Evolutionary conservation across 1,284 basidiomycete species (phyloP).

Genomic region (Tilletia caries): DNA sequence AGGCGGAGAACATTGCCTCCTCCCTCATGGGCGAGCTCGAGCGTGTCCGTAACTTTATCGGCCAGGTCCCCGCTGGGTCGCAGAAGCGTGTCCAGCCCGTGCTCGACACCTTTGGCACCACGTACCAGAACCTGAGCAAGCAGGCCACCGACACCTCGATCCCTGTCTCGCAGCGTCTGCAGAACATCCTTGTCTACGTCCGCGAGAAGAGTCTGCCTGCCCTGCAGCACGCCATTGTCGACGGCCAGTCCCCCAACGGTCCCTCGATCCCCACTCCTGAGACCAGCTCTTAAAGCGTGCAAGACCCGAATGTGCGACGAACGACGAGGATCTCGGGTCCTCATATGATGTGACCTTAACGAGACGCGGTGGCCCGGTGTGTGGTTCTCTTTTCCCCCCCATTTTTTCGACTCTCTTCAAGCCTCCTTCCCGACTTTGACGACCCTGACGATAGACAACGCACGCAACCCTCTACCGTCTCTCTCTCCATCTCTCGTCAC

Average conservation of each 20-base stretch:
- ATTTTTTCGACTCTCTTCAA: background rate
- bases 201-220: constrained; percentile 46
- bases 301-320: background rate
- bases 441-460: background rate
- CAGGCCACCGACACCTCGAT: constrained; percentile 46
- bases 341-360: background rate
- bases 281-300: constrained; percentile 2
- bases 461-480: background rate
- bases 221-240: constrained; percentile 36
- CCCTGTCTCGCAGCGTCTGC: constrained; percentile 37
- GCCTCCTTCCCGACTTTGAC: background rate
- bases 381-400: background rate
- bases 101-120: constrained; percentile 43
- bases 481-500: background rate
- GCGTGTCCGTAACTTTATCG: constrained; percentile 43
- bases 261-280: background rate
- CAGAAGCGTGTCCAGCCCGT: constrained; percentile 48
- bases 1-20: constrained; percentile 42
- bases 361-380: background rate
- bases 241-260: constrained; percentile 13
- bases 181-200: constrained; percentile 44
- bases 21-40: constrained; percentile 50
- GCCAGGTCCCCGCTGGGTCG: constrained; percentile 41
- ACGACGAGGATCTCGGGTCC: background rate
- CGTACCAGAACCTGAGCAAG: constrained; percentile 43